phyloP scores from a whole-genome alignment of 257 asterid species.

The Eustoma russellianum region DNA sequence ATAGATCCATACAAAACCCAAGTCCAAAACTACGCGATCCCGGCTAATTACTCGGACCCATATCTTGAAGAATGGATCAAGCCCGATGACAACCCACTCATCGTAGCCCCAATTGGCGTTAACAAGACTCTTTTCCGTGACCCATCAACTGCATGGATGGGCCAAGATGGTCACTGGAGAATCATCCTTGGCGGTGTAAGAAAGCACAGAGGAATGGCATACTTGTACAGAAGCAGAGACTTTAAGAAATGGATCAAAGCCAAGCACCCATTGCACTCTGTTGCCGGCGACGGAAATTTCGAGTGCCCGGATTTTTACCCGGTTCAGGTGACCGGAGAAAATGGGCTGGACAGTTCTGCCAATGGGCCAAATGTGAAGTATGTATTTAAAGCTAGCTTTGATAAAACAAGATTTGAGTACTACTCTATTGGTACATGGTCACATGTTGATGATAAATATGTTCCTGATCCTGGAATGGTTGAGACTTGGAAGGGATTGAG shows the following conservation, averaged over 20 bases:
- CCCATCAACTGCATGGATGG: too few species aligned
- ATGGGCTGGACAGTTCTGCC: slow-evolving; percentile 46
- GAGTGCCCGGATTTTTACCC: slow-evolving; percentile 82
- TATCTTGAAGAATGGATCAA: slow-evolving; percentile 52
- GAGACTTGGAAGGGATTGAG: slow-evolving; percentile 60
- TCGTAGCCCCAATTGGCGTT: slow-evolving; percentile 16
- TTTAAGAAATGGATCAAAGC: slow-evolving; percentile 52
- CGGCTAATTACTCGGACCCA: slow-evolving; percentile 57
- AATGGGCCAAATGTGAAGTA: slow-evolving; percentile 32
- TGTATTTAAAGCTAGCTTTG: slow-evolving; percentile 59
- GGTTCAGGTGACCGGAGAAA: slow-evolving; percentile 14
- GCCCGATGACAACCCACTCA: slow-evolving; percentile 63
- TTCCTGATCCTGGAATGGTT: slow-evolving; percentile 39
- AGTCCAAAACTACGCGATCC: slow-evolving; percentile 74
- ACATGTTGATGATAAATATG: slow-evolving; percentile 24
- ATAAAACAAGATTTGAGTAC: slow-evolving; percentile 46
- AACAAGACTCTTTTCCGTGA: too few species aligned
- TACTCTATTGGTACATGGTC: slow-evolving; percentile 44
- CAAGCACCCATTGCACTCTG: slow-evolving; percentile 35
- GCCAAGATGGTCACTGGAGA: too few species aligned
- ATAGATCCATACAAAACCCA: slow-evolving; percentile 37
- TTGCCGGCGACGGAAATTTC: slow-evolving; percentile 41
- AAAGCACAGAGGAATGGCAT: not conserved
- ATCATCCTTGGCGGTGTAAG: too few species aligned
- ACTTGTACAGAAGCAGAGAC: slow-evolving; percentile 45